Base-by-base conservation (phyloP, 768 basidiomycete species). In the Multifurca ochricompacta region DNA sequence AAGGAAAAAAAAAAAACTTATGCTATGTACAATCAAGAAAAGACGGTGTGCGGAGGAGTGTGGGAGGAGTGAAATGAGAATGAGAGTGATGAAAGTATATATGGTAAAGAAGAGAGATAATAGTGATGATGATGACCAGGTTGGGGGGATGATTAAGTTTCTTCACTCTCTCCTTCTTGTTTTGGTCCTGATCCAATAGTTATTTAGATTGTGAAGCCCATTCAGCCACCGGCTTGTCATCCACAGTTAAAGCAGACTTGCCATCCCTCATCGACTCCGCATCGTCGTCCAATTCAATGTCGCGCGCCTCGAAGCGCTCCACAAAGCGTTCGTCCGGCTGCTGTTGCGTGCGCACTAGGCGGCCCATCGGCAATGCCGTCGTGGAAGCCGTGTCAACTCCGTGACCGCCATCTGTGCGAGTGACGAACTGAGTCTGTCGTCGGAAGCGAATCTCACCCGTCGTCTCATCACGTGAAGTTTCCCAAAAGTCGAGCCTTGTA, bases 391-490 rank as follows among this genome's bases (percentile, higher is more conserved):
- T 23, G 4, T 49, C 43, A 35, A 8, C 37, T 4, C 23, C 13
- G 31, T 25, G 41, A 13, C 21, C 36, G 23, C 31, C 41, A 2
- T 51, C 48, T 13, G 16, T 41, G 16, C 34, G 48, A 2, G 32
- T 27, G 37, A 59, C 23, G 16, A 46, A 23, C 11, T 59, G 58
- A 5, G 58, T 59, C 49, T 58, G 59, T 5, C 59, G 59, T 19
- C 59, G 49, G 51, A 59, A 59, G 21, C 59, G 59, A 28, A 59
- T 58, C 37, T 59, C 59, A 9, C 59, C 59, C n/a, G 59, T 59
- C 25, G 39, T 48, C 16, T 51, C 56, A 23, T 59, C 53, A 6
- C 49, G 44, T 16, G 59, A 58, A 5, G 49, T 52, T 32, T 59
- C 59, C 59, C 59, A 59, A 34, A 59, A 59, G 44, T 59, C 59